Base-by-base conservation (phyloP, 169 alveolate species). In the Prorocentrum cordatum region DNA sequence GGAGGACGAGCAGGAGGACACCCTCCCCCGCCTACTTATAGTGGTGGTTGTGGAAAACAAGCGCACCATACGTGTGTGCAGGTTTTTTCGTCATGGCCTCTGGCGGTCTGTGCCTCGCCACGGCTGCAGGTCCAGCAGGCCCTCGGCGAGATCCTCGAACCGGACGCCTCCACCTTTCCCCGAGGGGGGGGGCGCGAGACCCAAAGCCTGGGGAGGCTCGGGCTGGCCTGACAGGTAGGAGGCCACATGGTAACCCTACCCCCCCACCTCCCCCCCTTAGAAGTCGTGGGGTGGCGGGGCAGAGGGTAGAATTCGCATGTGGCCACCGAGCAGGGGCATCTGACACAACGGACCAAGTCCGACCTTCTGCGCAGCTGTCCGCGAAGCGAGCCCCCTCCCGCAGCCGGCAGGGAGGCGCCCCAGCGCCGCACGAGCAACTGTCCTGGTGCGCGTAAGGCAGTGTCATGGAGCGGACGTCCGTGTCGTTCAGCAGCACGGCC, bases 401-500 rank as follows among this genome's bases (percentile, higher is more conserved):
- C 58, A 6, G 27, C 10, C 32, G 61, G 59, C 86, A 75, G 45
- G 58, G 33, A 2, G 31, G 50, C 0, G 9, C 59, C 29, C 61
- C 61, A 26, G 86, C 70, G 1, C 86, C 86, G 31, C 86, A 75
- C 58, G 86, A 75, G 58, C 86, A 75, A 27, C 22, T n/a, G 71
- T 75, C 86, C 84, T 72, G 84, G 26, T 75, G 86, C 29, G 86
- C 86, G 24, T 75, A 75, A 12, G 86, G 86, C 71, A 75, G 61
- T 29, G 33, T 45, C 38, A 38, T 59, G 9, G 86, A 31, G 58
- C 71, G 70, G 4, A 75, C 84, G 50, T 72, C 84, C 84, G 42
- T 42, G 22, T 79, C 89, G 1, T 67, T n/a, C 77, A 79, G 66
- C 47, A 79, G 75, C 77, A 79, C 33, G 14, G 77, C 59, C 22